Evolutionary conservation across 768 basidiomycete species (phyloP).

Genomic region (Russula emetica): DNA sequence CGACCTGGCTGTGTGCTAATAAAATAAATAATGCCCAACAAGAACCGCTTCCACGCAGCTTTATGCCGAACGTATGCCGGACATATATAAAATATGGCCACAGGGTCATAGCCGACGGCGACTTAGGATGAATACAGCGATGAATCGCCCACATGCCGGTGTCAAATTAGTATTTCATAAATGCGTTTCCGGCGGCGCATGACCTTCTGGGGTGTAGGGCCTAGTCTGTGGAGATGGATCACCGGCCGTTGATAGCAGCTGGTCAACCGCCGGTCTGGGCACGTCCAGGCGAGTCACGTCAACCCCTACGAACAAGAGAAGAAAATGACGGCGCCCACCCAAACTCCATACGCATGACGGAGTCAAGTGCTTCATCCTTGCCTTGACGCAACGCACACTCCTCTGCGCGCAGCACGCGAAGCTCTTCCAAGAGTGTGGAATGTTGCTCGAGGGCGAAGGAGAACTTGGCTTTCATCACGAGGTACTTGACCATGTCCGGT

Average conservation of each 20-base stretch:
- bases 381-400: conserved; percentile 32
- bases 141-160: neutral
- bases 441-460: conserved; percentile 65
- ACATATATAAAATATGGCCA: conserved; percentile 1
- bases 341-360: conserved; percentile 24
- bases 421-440: conserved; percentile 58
- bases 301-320: neutral
- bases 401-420: conserved; percentile 52
- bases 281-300: neutral
- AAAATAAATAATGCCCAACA: conserved; percentile 4
- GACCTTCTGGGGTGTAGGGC: conserved; percentile 15
- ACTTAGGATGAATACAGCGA: neutral
- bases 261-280: conserved; percentile 16
- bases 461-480: conserved; percentile 73
- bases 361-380: conserved; percentile 31
- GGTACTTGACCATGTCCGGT: conserved; percentile 68
- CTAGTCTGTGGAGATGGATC: conserved; percentile 8
- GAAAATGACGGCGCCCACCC: conserved; percentile 16
- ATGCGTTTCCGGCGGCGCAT: conserved; percentile 16
- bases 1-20: conserved; percentile 11
- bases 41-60: conserved; percentile 5
- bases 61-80: conserved; percentile 2
- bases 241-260: conserved; percentile 13
- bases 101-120: neutral
- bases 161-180: conserved; percentile 1